Conservation (phyloP, 2,329 filamentous ascomycete species). For the Nannizziopsis barbatae region DNA sequence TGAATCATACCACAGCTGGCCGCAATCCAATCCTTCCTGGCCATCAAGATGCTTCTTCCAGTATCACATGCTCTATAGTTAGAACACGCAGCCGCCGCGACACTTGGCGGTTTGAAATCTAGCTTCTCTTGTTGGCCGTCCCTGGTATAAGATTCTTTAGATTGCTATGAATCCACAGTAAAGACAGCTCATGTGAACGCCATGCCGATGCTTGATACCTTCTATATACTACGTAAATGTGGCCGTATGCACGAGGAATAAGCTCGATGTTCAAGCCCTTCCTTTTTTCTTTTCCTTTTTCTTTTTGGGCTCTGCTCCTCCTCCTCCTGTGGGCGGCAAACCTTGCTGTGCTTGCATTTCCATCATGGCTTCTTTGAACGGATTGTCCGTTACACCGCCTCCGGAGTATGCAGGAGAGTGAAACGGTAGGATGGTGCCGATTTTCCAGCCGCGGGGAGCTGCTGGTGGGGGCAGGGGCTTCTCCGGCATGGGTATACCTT, state of each 20-base stretch:
- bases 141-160: too few relatives aligned
- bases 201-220: too few relatives aligned
- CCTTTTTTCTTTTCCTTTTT: conserved; percentile 43
- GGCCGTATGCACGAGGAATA: neutral
- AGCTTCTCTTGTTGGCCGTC: too few relatives aligned
- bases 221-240: too few relatives aligned
- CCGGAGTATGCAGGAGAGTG: conserved; percentile 83
- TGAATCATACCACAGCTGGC: too few relatives aligned
- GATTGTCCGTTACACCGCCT: conserved; percentile 85
- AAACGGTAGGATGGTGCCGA: conserved; percentile 70
- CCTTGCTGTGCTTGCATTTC: conserved; percentile 58
- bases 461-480: conserved; percentile 63
- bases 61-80: too few relatives aligned
- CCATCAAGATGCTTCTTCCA: too few relatives aligned
- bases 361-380: conserved; percentile 93
- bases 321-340: conserved; percentile 40
- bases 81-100: too few relatives aligned
- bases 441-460: conserved; percentile 81
- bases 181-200: too few relatives aligned
- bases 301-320: conserved; percentile 27
- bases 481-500: conserved; percentile 56
- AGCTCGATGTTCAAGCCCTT: conserved; percentile 25
- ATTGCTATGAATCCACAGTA: too few relatives aligned
- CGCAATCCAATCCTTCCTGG: too few relatives aligned
- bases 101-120: too few relatives aligned